Evolutionary conservation across 2,329 filamentous ascomycete species (phyloP).

Genomic region (Fusarium liriodendri): DNA sequence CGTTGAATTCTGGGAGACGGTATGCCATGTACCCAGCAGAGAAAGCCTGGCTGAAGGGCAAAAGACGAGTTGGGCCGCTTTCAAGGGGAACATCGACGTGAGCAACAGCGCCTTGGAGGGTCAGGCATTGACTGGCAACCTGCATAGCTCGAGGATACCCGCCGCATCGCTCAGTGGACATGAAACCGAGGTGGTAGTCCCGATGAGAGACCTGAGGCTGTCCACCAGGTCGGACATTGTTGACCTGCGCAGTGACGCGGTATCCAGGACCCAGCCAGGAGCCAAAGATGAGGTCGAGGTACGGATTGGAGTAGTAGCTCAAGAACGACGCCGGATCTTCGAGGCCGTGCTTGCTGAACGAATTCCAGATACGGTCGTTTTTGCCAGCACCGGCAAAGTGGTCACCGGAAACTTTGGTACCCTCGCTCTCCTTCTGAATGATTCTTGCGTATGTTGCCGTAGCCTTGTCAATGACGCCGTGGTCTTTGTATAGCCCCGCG

Average conservation of each 20-base stretch:
- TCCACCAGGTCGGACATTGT: conserved; percentile 70
- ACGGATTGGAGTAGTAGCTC: conserved; percentile 70
- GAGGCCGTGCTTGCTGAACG: conserved; percentile 70
- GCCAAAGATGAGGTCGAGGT: conserved; percentile 62
- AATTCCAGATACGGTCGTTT: conserved; percentile 75
- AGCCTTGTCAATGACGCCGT: conserved; percentile 55
- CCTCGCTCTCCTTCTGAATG: conserved; percentile 56
- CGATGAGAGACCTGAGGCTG: conserved; percentile 68
- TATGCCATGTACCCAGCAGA: conserved; percentile 69
- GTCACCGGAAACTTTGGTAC: conserved; percentile 60
- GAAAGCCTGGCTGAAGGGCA: conserved; percentile 71
- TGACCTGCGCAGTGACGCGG: conserved; percentile 71
- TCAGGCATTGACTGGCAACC: conserved; percentile 65
- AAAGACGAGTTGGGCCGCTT: conserved; percentile 68
- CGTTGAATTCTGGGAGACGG: conserved; percentile 61
- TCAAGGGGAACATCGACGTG: conserved; percentile 70
- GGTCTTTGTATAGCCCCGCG: conserved; percentile 61
- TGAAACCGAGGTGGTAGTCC: conserved; percentile 74
- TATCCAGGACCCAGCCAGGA: conserved; percentile 71
- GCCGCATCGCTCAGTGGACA: conserved; percentile 58
- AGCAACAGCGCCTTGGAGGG: conserved; percentile 72
- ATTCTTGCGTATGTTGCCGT: conserved; percentile 61
- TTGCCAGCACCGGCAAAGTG: conserved; percentile 68
- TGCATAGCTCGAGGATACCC: conserved; percentile 65
- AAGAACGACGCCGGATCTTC: conserved; percentile 64